Evolutionary conservation across 441 rosid genomes (phyloP), one percentile per base, ranked within the genome.

Genomic region (Heliophila coronopifolia): DNA sequence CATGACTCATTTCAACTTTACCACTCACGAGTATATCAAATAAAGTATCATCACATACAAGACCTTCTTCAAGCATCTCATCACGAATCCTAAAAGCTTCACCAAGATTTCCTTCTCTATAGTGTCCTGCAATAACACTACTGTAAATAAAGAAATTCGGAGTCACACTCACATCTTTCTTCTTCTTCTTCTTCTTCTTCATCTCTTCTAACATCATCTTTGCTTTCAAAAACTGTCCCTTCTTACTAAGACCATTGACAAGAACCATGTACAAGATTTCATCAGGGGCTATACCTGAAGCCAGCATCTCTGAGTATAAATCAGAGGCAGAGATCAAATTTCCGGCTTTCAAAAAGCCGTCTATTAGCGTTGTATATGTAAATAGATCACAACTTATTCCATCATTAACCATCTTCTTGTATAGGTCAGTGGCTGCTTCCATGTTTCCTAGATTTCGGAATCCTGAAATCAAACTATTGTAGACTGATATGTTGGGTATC

Each of bases 61-160:
- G 69, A 44, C 95, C 87, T 65, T 65, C 73, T 41, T 83, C 86
- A 48, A 76, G 78, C 93, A 83, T 88, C 68, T 83, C 95, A 14
- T 63, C 66, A 43, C 76, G 87, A 73, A 79, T 57, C 65, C 76
- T 66, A 71, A 76, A 77, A 24, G 94, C 85, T 64, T 82, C 83
- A 14, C 63, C 61, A 27, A 80, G 67, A 51, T 79, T 76, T 3
- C 89, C 92, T 49, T 75, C 80, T 76, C 66, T 78, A 32, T 75
- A 77, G 47, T 72, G 53, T 43, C 89, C 82, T 7, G 80, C 83
- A 26, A 84, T 82, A 50, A 84, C 61, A 8, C 55, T 26, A 24
- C 59, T 80, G 48, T 82, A 88, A 32, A 82, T 74, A 24, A 68
- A 63, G 63, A 72, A 72, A 46, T 35, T 72, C 20, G 92, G 85